Base-by-base conservation (phyloP, 1,284 basidiomycete genomes). In the Ceratobasidium papillatum region DNA sequence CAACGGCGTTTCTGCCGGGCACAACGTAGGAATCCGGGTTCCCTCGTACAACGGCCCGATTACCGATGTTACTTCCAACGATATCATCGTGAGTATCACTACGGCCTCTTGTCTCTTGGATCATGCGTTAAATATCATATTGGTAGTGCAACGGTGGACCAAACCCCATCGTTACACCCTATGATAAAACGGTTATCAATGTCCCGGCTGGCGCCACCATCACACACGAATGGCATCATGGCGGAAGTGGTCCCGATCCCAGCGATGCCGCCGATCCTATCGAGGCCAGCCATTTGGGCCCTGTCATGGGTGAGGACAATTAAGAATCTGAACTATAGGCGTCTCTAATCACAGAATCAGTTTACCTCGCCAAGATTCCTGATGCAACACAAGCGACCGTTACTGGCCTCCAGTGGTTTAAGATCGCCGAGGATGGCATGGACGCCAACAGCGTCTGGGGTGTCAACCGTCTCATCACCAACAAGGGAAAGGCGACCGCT, bases 401-500 rank as follows among this genome's bases (percentile, higher is more conserved):
- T 30, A 81, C 84, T 1, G 79, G 78, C 63, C 81, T 84, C 7
- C 77, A 77, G 47, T 88, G 87, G 87, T 88, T 88, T 82, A 88
- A 88, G 81, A 83, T 87, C 58, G 80, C 82, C 14, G 83, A 87
- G 79, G 82, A 84, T 75, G 87, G 86, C 56, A 78, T 87, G 25
- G 83, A 84, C 0, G 85, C 85, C 47, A 84, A 81, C 77, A 81
- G 83, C 82, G 25, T 81, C 83, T 74, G 80, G 80, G 80, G 54
- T 66, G 59, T 75, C 30, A 47, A 51, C 11, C 32, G 66, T 34
- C 22, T 64, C 34, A 69, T 84, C 81, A 83, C 86, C 76, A 87
- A 87, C 81, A 87, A 86, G 74, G 87, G 86, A 17, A 85, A 87
- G 78, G 86, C 81, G 78, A 85, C 84, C 0, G 86, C 87, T 81